Evolutionary conservation across 129 eudicot genomes (phyloP).

Genomic region (Lactuca sativa): DNA sequence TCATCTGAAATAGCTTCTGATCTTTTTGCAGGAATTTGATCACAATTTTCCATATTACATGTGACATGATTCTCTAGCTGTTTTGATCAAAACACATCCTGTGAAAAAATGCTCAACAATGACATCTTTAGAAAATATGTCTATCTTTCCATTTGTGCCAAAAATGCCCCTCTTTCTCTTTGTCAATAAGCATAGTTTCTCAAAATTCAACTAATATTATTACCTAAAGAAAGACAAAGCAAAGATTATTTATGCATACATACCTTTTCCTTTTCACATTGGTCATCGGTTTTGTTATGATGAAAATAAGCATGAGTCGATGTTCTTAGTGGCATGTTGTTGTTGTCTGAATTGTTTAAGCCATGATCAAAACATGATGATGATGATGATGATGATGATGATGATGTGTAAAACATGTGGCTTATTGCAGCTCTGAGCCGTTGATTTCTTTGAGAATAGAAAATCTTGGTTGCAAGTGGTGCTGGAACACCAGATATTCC

Average conservation of each 20-base stretch:
- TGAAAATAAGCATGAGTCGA: slow-evolving; percentile 23
- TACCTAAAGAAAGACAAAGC: not conserved
- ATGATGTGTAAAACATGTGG: slow-evolving; percentile 51
- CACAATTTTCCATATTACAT: slow-evolving; percentile 28
- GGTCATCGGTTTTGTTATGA: slow-evolving; percentile 30
- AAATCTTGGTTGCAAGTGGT: slow-evolving; percentile 82
- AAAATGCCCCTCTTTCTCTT: too few relatives aligned
- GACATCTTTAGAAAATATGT: not conserved
- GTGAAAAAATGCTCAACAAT: not conserved
- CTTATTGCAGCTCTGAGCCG: slow-evolving; percentile 65
- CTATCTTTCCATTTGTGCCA: too few relatives aligned
- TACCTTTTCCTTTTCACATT: slow-evolving; percentile 48
- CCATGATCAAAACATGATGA: slow-evolving; percentile 17
- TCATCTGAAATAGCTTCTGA: slow-evolving; percentile 33
- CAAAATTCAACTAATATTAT: not conserved
- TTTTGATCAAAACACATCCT: slow-evolving; percentile 9
- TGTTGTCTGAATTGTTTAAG: slow-evolving; percentile 32
- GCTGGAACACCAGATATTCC: slow-evolving; percentile 49
- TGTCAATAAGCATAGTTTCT: too few relatives aligned
- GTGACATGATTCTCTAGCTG: slow-evolving; percentile 31
- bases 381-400: slow-evolving; percentile 25
- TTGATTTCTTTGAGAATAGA: slow-evolving; percentile 63
- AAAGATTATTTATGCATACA: not conserved
- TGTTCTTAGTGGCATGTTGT: slow-evolving; percentile 23
- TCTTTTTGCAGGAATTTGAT: slow-evolving; percentile 38